Evolutionary conservation across 2,329 filamentous ascomycete genomes (phyloP), one percentile per base, ranked within the genome.

Genomic region (Diaporthe vexans): DNA sequence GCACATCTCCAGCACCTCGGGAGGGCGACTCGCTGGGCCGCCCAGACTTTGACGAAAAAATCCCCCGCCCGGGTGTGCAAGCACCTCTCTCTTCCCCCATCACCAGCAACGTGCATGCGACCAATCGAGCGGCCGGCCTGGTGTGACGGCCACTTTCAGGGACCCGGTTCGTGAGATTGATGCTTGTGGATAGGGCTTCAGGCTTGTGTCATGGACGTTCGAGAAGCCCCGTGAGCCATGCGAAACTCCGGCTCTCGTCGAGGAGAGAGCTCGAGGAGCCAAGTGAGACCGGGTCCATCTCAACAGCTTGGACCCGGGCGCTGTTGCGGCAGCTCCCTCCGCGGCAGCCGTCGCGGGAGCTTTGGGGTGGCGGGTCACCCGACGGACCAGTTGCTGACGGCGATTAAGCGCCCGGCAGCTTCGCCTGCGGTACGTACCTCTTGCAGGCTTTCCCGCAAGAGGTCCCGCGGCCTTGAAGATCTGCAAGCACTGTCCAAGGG

Each of bases 361-460:
- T 57, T 57, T 51, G 70, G 70, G 70, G 46, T 54, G 57, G 46
- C 58, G 57, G 70, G 57, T 40, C 33, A n/a, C 40, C 13, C 46
- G 46, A 11, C 54, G 70, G 33, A 43, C 73, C 73, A 74, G 56
- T 74, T 72, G 68, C 21, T 46, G 57, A 72, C 19, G 73, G 40
- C 57, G 73, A 63, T 68, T 74, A 74, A 74, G 73, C 73, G 73
- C 73, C 70, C 70, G 26, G 35, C 70, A 15, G 48, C 33, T 48
- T 43, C 70, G 37, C 56, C 65, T 54, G 54, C 72, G 56, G 58
- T 57, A 72, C 69, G 46, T 71, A 59, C 67, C 56, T 46, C 19
- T 48, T 11, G 10, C 61, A 65, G 43, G 11, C 40, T 19, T 19
- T 19, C 40, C 13, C 40, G 40, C 40, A 11, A 43, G 5, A 51